These are phyloP conservation scores for Mycena amicta DNA, from an alignment of 768 basidiomycete species.

Conservation along the genomic window DNA sequence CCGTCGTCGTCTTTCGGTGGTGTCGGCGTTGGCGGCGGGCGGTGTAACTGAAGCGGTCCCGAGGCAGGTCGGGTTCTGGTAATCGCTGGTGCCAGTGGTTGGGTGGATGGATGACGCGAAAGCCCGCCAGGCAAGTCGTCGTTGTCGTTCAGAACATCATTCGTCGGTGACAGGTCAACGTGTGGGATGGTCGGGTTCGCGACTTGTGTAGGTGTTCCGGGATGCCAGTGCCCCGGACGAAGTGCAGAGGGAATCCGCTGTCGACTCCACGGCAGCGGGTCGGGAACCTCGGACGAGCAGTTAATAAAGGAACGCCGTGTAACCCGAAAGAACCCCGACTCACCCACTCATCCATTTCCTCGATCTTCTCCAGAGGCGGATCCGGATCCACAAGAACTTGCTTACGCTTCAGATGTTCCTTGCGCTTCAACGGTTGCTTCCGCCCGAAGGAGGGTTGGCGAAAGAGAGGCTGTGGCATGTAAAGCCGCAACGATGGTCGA, in stretches of 20 bases:
- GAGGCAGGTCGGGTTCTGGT: neutral
- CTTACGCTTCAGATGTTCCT: neutral
- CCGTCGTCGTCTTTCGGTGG: neutral
- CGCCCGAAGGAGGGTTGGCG: neutral
- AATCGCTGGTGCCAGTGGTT: neutral
- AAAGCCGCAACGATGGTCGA: neutral
- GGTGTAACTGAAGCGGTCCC: neutral
- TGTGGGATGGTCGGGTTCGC: neutral
- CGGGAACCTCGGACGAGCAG: neutral
- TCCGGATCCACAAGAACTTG: neutral
- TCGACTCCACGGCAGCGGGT: neutral
- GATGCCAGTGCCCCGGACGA: neutral
- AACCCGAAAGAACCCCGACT: too few species aligned
- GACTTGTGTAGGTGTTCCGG: neutral
- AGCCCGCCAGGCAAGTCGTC: too few species aligned
- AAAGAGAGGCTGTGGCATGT: neutral
- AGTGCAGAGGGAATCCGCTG: neutral
- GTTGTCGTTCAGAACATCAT: too few species aligned
- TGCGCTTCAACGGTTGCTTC: neutral
- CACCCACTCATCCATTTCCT: neutral
- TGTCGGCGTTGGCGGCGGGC: neutral
- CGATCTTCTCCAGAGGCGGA: neutral
- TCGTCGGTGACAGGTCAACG: neutral
- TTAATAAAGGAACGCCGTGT: too few species aligned
- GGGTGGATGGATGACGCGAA: neutral